Base-by-base conservation (phyloP, 805 yeast species). In the Grigorovia yakushimaensis region DNA sequence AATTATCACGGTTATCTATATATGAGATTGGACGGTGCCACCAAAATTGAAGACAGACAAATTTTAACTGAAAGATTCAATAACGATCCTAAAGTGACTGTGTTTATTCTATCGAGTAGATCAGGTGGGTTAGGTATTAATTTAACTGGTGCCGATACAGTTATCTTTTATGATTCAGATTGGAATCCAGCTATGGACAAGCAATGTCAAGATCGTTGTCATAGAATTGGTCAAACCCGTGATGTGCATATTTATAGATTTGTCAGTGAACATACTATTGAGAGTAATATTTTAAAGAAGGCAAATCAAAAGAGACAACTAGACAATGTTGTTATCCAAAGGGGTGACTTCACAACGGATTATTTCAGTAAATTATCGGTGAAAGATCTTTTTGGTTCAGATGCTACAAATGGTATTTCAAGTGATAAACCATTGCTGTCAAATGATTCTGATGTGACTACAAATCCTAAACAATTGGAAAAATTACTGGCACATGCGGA, bases 161-260 rank as follows among this genome's bases (percentile, higher is more conserved):
- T 93, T 41, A 88, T 93, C 7, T 94, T 93, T 68, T 93, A 94
- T 64, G 99, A 93, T 66, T 88, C 96, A 2, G 98, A 91, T 67
- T 91, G 98, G 98, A 93, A 93, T 62, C 99, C 99, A 2, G 95
- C 98, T 1, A 93, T 93, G 97, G 99, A 93, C 65, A 88, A 88
- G 61, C 99, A 93, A 67, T 93, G 98, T 69, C 98, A 93, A 67
- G 99, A 93, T 68, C 81, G 99, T 65, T 93, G 98, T 68, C 99
- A 93, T 65, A 83, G 99, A 72, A 93, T 93, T 64, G 99, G 99
- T 6, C 99, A 93, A 65, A 88, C 95, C 17, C 76, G 98, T 59
- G 98, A 93, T 62, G 99, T 93, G 35, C 98, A 93, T 65, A 93
- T 93, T 48, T 93, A 94, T 70, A 73, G 99, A 51, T 84, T 93